Evolutionary conservation across 345 rosid genomes (phyloP).

Genomic region (Microcos paniculata): DNA sequence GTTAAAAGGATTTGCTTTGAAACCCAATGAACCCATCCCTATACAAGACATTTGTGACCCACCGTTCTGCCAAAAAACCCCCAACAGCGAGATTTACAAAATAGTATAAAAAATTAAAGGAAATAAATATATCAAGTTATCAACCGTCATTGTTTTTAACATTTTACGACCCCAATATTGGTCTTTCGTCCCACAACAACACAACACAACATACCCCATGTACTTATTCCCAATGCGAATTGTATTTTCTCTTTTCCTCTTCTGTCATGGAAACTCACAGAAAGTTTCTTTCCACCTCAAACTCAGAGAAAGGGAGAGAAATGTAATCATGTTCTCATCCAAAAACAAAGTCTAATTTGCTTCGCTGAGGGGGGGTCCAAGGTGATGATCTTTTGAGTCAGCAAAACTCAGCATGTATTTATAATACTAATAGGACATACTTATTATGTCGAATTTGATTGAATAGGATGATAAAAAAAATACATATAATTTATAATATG

Average conservation of each 20-base stretch:
- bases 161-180: background rate
- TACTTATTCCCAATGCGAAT: conserved; percentile 35
- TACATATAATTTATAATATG: too few species aligned
- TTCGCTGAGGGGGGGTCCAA: conserved; percentile 17
- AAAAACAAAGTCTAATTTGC: background rate
- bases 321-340: conserved; percentile 27
- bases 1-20: background rate
- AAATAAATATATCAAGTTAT: too few species aligned
- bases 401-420: conserved; percentile 15
- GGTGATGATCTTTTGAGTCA: conserved; percentile 20
- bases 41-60: conserved; percentile 26
- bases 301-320: conserved; percentile 20
- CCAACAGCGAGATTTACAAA: background rate
- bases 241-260: background rate
- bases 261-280: conserved; percentile 39
- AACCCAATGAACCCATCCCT: conserved; percentile 21
- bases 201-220: too few species aligned
- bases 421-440: too few species aligned
- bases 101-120: background rate
- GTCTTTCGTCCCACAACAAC: background rate
- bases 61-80: conserved; percentile 17
- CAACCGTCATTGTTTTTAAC: background rate
- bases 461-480: too few species aligned
- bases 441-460: too few species aligned
- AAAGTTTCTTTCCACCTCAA: conserved; percentile 17